Base-by-base conservation (phyloP, 75 land plant genomes). In the Adiantum capillusveneris region DNA sequence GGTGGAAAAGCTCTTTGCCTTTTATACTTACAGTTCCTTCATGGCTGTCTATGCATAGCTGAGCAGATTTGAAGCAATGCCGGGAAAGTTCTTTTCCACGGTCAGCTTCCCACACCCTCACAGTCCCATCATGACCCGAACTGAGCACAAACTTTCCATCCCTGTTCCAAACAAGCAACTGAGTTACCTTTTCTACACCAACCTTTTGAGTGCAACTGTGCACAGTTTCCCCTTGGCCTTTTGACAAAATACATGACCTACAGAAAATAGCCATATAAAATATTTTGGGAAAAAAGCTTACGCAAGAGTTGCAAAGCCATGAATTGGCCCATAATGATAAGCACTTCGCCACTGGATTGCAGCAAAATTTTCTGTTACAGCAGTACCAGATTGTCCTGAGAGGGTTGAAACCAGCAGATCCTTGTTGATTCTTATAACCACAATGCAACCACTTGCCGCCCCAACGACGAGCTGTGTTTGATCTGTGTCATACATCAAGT, bases 31-130 rank as follows among this genome's bases (percentile, higher is more conserved):
- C 74, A 65, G 69, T 39, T 24, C 21, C 44, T 41, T 71, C 69
- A 59, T 43, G 48, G 25, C 52, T 56, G 29, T 50, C 71, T 20
- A 71, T 54, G 62, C 69, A 71, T 42, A 27, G 18, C 49, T 61
- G 63, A 13, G 74, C 7, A 58, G 70, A 58, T 41, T 65, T 31
- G 60, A 71, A 59, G 31, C 31, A 58, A 21, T 65, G 69, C 11
- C 69, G 61, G 25, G 74, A 71, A 31, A 71, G 71, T 49, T 71
- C 74, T 59, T 58, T 64, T 11, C 60, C 60, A 44, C 74, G 39
- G 12, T 65, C 69, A 16, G 56, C 21, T 13, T 31, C 54, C 74
- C 74, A 69, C 26, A 69, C 61, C 41, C 71, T 31, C 31, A 69
- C 29, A 18, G 71, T 69, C 51, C 71, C 64, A 55, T 69, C 71